Base-by-base conservation (phyloP, 345 rosid species). In the Hypericum androsaemum region DNA sequence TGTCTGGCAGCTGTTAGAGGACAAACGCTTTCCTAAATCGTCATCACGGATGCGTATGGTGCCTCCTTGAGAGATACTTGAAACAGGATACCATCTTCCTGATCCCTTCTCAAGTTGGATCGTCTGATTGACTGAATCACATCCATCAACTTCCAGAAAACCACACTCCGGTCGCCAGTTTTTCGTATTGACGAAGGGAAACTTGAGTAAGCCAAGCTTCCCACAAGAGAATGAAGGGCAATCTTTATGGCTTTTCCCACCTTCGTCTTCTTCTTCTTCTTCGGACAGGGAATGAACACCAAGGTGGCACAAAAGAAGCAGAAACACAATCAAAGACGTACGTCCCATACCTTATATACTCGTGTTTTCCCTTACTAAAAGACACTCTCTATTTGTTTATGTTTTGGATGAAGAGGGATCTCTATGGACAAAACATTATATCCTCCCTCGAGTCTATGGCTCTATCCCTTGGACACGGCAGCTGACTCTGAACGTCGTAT, bases 201-300 rank as follows among this genome's bases (percentile, higher is more conserved):
- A 62, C 3, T 0, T 12, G 12, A 64, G 39, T 37, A 59, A 38
- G 11, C 40, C 58, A 1, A 61, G 37, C 8, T 8, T 37, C 32
- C 73, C 79, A 15, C 87, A 73, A 2, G 38, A 13, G 14, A 60
- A 62, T 22, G 9, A 0, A 0, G 7, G 7, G 52, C 83, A 77
- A 0, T 8, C 3, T 0, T 10, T 6, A 1, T 5, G 7, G 6
- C n/a, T 39, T 6, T 43, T 47, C 32, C 32, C 32, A 22, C n/a
- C n/a, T n/a, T n/a, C n/a, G n/a, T n/a, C n/a, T n/a, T n/a, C n/a
- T n/a, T 22, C 32, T 22, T 22, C 32, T 22, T 22, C 32, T 22
- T 22, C 32, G 4, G 32, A 22, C 32, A 22, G 32, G 32, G 32
- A 22, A 22, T 22, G 32, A 22, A 22, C 32, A 22, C 32, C 4